A percentile compares a stretch with the other conserved stretches of the same genome.
These are phyloP conservation scores for Diatrype stigma DNA, from an alignment of 2,329 filamentous ascomycete species.

Conservation along the genomic window DNA sequence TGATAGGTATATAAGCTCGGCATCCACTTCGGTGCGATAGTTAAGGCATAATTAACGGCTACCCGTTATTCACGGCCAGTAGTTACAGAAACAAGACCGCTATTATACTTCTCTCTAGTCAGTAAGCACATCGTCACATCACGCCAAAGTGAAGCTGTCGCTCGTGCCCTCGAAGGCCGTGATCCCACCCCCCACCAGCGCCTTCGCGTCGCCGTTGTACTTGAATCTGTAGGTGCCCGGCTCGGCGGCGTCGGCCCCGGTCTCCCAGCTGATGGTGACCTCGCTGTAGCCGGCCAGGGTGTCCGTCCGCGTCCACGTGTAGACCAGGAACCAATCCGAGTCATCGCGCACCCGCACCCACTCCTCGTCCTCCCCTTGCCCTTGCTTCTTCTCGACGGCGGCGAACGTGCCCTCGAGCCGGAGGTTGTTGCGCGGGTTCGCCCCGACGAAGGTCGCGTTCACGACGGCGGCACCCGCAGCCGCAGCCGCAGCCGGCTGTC, in stretches of 20 bases:
- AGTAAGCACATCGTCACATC: too few relatives aligned
- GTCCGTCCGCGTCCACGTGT: conserved; percentile 71
- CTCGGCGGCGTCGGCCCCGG: conserved; percentile 52
- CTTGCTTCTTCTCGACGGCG: conserved; percentile 63
- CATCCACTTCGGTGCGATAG: too few relatives aligned
- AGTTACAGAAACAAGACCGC: too few relatives aligned
- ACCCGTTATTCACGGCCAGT: too few relatives aligned
- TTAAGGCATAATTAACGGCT: too few relatives aligned
- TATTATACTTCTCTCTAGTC: too few relatives aligned
- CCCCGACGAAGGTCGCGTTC: conserved; percentile 70
- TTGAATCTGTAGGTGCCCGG: conserved; percentile 70
- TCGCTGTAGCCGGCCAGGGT: conserved; percentile 69
- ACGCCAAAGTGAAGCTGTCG: conserved; percentile 43
- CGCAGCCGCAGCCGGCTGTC: conserved; percentile 52
- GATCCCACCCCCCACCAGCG: conserved; percentile 53
- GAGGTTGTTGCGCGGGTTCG: conserved; percentile 87
- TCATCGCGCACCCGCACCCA: conserved; percentile 73
- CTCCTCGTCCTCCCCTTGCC: conserved; percentile 28
- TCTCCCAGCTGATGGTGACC: conserved; percentile 77
- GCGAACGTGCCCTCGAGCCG: conserved; percentile 73
- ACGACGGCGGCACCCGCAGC: conserved; percentile 59
- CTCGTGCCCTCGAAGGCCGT: conserved; percentile 67
- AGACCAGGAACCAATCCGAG: conserved; percentile 78
- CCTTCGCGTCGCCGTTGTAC: conserved; percentile 84
- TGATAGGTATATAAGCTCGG: too few relatives aligned